These are phyloP conservation scores for Nematocida homosporus DNA, from an alignment of 371 early-diverging fungal species.

Conservation along the genomic window DNA sequence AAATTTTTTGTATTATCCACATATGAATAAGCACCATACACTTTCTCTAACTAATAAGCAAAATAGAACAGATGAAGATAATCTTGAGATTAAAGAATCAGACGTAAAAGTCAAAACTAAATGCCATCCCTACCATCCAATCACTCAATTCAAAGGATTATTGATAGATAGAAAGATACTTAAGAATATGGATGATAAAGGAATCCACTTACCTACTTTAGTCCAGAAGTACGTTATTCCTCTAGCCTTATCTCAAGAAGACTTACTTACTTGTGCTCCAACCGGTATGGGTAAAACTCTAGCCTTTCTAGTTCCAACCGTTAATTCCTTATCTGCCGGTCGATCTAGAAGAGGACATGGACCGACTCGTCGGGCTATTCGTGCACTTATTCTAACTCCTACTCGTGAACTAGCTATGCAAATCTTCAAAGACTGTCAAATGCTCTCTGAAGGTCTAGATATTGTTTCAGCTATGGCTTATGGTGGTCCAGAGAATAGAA, in stretches of 20 bases:
- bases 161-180: constrained; percentile 23
- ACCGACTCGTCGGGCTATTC: too few relatives aligned
- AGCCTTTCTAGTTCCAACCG: constrained; percentile 72
- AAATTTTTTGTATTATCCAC: too few relatives aligned
- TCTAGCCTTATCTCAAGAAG: constrained; percentile 86
- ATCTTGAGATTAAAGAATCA: constrained; percentile 21
- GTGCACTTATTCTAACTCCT: constrained; percentile 77
- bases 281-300: constrained; percentile 89
- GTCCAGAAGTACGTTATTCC: constrained; percentile 85
- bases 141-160: constrained; percentile 46
- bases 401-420: constrained; percentile 91
- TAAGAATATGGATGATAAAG: constrained; percentile 80
- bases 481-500: constrained; percentile 76
- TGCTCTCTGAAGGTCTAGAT: constrained; percentile 79
- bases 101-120: constrained; percentile 1
- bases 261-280: constrained; percentile 95
- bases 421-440: constrained; percentile 82
- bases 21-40: constrained; percentile 29
- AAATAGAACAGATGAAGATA: not conserved
- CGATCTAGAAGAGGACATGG: not conserved
- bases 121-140: constrained; percentile 21
- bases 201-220: constrained; percentile 84
- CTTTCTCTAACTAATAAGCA: constrained; percentile 52
- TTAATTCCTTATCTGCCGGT: constrained; percentile 14
- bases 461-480: constrained; percentile 78